phyloP scores from a whole-genome alignment of 495 filamentous ascomycete species.

The Trypethelium eluteriae region DNA sequence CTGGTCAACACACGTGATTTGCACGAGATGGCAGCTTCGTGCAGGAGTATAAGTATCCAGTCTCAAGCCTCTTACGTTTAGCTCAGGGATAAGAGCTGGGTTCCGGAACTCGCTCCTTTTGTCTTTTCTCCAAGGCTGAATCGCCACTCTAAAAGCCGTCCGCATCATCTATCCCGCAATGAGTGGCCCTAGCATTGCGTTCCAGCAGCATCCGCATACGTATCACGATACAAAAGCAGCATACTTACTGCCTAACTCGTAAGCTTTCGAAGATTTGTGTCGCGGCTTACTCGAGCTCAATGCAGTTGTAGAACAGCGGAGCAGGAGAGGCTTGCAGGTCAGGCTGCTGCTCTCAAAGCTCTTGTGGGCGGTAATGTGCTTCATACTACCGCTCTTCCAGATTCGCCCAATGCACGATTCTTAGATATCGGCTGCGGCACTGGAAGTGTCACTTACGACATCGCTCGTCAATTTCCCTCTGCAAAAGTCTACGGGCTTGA shows the following conservation, averaged over 20 bases:
- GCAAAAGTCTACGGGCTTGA: constrained; percentile 12
- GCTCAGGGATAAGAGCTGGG: no score
- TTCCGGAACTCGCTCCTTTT: no score
- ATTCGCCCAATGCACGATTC: neutral
- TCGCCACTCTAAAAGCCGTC: no score
- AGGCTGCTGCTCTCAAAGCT: neutral
- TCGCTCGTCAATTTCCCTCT: constrained; percentile 3
- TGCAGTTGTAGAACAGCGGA: neutral
- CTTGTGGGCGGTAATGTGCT: constrained; percentile 1
- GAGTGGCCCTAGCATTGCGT: neutral
- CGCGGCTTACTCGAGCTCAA: neutral
- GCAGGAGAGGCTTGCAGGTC: constrained; percentile 11
- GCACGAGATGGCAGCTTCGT: no score
- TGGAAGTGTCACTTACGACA: neutral
- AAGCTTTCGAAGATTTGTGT: neutral
- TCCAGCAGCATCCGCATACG: neutral
- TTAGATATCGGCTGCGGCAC: constrained; percentile 13
- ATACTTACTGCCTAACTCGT: constrained; percentile 10
- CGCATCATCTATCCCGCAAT: no score
- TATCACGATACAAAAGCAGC: constrained; percentile 11
- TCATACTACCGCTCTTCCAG: neutral
- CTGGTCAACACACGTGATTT: no score
- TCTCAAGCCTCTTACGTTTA: no score
- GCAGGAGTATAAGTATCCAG: no score
- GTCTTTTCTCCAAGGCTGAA: no score